Evolutionary conservation across 2,329 filamentous ascomycete genomes (phyloP).

Genomic region (Didymella pomorum): DNA sequence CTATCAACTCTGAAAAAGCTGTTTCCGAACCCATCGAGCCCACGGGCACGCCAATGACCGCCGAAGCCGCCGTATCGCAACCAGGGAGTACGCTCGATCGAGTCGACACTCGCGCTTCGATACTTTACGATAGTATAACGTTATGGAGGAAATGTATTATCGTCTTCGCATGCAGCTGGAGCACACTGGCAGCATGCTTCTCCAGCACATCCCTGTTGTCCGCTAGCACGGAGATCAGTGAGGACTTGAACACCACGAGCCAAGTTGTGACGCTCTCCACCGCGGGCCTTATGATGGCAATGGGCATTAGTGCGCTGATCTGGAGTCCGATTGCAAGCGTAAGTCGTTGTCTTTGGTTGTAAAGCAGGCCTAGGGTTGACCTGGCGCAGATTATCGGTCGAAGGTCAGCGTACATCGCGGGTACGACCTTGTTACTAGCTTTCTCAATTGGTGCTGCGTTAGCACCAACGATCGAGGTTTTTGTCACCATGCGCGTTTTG

Average conservation of each 20-base stretch:
- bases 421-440: not conserved
- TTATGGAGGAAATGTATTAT: not conserved
- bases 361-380: no score
- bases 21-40: not conserved
- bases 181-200: not conserved
- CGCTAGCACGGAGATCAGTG: not conserved
- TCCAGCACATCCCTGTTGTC: not conserved
- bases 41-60: not conserved
- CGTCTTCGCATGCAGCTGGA: not conserved
- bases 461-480: not conserved
- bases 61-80: not conserved
- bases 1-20: not conserved
- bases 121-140: not conserved
- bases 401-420: not conserved
- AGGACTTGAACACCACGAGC: not conserved
- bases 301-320: not conserved
- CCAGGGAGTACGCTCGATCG: not conserved
- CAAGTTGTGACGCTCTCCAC: not conserved
- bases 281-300: not conserved
- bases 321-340: not conserved
- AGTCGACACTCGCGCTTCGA: not conserved
- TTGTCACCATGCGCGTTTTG: not conserved
- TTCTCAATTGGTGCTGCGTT: not conserved
- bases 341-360: not conserved
- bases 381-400: not conserved